Conservation (phyloP, 1,284 basidiomycete genomes). For the Puccinia sorghi region DNA sequence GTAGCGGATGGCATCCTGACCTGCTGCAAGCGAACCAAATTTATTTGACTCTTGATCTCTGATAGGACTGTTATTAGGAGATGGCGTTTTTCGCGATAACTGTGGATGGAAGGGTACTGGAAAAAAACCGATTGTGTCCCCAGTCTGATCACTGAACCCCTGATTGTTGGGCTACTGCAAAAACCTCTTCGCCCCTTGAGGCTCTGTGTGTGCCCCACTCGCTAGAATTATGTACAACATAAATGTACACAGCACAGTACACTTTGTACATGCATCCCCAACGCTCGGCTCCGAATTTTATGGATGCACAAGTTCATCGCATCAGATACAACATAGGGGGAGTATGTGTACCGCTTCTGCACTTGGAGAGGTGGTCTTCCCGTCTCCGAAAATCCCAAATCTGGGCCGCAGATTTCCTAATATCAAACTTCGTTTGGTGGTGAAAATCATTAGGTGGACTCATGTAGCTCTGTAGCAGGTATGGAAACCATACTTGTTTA, state of each 20-base stretch:
- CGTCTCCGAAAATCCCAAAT: too few relatives aligned
- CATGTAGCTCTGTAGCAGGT: too few relatives aligned
- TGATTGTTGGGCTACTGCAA: neutral
- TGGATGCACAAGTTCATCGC: too few relatives aligned
- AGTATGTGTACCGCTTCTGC: too few relatives aligned
- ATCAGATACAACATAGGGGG: too few relatives aligned
- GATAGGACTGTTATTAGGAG: neutral
- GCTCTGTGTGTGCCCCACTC: neutral
- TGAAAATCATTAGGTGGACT: too few relatives aligned
- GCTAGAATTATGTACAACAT: too few relatives aligned
- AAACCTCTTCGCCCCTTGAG: neutral
- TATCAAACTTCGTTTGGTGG: too few relatives aligned
- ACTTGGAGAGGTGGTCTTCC: too few relatives aligned
- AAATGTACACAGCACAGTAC: neutral
- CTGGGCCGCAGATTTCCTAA: too few relatives aligned
- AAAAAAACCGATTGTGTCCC: neutral
- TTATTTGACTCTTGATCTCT: neutral
- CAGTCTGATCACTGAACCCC: neutral
- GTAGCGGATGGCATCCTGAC: constrained; percentile 47
- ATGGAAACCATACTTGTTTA: too few relatives aligned
- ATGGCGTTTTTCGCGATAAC: neutral
- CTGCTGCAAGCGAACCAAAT: neutral
- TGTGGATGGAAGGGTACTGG: neutral
- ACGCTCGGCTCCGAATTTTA: neutral
- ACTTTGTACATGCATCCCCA: neutral